Evolutionary conservation across 306 rosid species (phyloP), one percentile per base, ranked within the genome.

Genomic region (Quercus berberidifolia): DNA sequence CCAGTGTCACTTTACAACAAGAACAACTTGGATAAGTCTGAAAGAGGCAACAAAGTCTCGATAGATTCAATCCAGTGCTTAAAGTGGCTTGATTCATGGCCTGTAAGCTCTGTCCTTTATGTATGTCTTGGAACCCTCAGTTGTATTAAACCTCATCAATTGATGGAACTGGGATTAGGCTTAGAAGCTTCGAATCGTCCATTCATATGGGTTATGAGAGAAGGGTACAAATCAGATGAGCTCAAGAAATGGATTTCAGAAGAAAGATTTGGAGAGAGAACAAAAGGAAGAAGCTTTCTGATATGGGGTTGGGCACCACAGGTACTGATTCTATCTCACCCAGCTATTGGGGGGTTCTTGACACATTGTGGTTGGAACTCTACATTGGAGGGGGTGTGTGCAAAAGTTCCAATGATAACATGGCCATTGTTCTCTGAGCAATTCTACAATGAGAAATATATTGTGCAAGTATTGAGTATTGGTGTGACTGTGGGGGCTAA

Each of bases 311-410:
- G 96, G 96, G 92, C 93, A 11, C 93, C 96, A 35, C 96, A 89
- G 71, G 79, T 89, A 9, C 43, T 83, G 73, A 85, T 91, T 76
- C 56, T 91, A 7, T 82, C 93, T 26, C 92, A 87, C 69, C 28
- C 28, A 56, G 83, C 90, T 1, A 55, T 91, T 28, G 95, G 92
- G 43, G 91, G 92, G n/a, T 91, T 91, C 77, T 62, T 91, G 11
- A 88, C 95, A 17, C 95, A 88, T 54, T 91, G 84, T 15, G 95
- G 95, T 46, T 89, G 95, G 95, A 91, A 91, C 74, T 91, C 95
- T 9, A 76, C 86, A 1, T 52, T 91, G 0, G 95, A 91, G 84
- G 92, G 86, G 25, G 6, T 85, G 55, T 78, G 84, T 55, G 79
- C 83, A 4, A 92, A 90, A 1, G 71, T 91, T 59, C 87, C 92